Evolutionary conservation across 1,139 yeast species (phyloP).

Genomic region (Blastobotrys arbuscula): DNA sequence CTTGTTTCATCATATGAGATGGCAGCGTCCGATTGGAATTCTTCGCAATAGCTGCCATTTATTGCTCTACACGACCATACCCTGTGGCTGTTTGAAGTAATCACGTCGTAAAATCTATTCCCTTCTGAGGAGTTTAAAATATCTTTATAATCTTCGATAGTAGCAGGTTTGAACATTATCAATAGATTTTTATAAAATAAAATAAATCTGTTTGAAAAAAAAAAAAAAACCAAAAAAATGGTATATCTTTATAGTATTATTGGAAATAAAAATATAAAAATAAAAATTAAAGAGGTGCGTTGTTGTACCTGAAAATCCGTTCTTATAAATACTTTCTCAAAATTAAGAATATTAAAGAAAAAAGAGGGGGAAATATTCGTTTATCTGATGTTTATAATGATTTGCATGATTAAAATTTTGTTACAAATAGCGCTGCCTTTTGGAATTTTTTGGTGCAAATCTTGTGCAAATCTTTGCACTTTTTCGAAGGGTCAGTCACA

Average conservation of each 20-base stretch:
- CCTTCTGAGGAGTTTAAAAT: conserved; percentile 4
- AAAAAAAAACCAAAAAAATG: background rate
- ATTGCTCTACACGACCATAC: conserved; percentile 3
- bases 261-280: too few species aligned
- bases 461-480: too few species aligned
- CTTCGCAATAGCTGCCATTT: conserved; percentile 10
- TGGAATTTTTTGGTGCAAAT: too few species aligned
- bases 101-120: conserved; percentile 2
- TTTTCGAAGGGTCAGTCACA: too few species aligned
- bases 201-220: background rate
- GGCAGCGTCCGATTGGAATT: background rate
- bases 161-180: background rate
- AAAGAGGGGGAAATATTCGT: too few species aligned
- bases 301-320: background rate
- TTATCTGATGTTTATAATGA: too few species aligned
- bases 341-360: too few species aligned
- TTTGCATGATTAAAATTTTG: too few species aligned
- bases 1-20: conserved; percentile 1
- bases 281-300: background rate
- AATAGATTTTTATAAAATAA: background rate
- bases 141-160: background rate
- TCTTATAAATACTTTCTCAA: too few species aligned
- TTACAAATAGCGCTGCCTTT: too few species aligned
- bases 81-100: conserved; percentile 6
- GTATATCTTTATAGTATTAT: background rate